Percentiles rank a stretch among this genome's conserved stretches.
Evolutionary conservation across 768 basidiomycete species (phyloP).

Genomic region (Myochromella boudieri): DNA sequence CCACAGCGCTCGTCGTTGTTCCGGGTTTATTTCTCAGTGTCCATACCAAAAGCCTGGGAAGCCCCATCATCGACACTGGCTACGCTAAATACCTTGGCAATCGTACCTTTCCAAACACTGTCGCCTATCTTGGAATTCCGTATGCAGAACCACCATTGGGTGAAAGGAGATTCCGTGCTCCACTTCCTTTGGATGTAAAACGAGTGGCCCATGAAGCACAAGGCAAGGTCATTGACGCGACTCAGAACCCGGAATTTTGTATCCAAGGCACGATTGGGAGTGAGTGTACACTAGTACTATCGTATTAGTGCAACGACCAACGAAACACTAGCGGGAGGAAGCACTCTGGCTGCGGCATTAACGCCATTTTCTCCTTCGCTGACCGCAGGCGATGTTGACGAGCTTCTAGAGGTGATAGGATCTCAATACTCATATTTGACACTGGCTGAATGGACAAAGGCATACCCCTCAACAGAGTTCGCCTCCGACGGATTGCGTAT

Average conservation of each 20-base stretch:
- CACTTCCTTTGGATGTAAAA: slow-evolving; percentile 49
- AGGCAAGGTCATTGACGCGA: slow-evolving; percentile 48
- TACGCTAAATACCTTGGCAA: slow-evolving; percentile 62
- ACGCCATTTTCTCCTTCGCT: slow-evolving; percentile 45
- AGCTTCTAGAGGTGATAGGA: slow-evolving; percentile 30
- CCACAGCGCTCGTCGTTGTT: slow-evolving; percentile 2
- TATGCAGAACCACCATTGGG: slow-evolving; percentile 61
- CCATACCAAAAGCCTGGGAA: slow-evolving; percentile 3
- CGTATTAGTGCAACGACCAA: slow-evolving; percentile 51
- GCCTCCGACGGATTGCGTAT: slow-evolving; percentile 38
- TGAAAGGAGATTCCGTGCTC: slow-evolving; percentile 49
- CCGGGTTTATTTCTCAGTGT: slow-evolving; percentile 11
- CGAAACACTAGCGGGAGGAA: slow-evolving; percentile 50
- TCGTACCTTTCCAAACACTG: slow-evolving; percentile 47
- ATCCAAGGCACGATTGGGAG: slow-evolving; percentile 56
- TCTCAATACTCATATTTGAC: neutral
- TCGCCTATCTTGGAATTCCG: slow-evolving; percentile 58
- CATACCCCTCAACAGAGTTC: slow-evolving; percentile 45
- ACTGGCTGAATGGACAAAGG: slow-evolving; percentile 17
- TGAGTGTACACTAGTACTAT: slow-evolving; percentile 19
- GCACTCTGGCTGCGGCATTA: slow-evolving; percentile 35
- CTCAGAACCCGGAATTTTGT: slow-evolving; percentile 55
- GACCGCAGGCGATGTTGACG: slow-evolving; percentile 34
- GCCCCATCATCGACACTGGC: slow-evolving; percentile 48
- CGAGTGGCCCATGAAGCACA: slow-evolving; percentile 35